A percentile compares a stretch with the other conserved stretches of the same genome.
These are phyloP conservation scores for Aureobasidium sp. DNA, from an alignment of 2,329 filamentous ascomycete species.

Conservation along the genomic window DNA sequence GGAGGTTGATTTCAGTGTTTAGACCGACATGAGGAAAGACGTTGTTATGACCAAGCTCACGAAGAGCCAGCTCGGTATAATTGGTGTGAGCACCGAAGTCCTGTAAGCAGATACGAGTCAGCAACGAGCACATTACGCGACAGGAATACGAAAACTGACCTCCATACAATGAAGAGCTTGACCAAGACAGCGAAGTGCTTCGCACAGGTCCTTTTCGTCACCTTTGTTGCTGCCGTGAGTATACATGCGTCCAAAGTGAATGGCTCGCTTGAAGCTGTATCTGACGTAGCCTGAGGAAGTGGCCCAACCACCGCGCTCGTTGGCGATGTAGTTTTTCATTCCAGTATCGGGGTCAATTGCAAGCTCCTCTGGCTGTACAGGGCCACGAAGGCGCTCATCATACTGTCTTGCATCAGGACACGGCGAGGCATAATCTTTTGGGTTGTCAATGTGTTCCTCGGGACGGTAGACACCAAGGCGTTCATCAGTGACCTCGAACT, in stretches of 20 bases:
- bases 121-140: too few species aligned
- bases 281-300: slow-evolving; percentile 74
- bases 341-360: slow-evolving; percentile 58
- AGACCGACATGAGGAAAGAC: slow-evolving; percentile 84
- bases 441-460: slow-evolving; percentile 31
- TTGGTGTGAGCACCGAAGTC: slow-evolving; percentile 93
- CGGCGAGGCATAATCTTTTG: not conserved
- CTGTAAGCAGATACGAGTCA: slow-evolving; percentile 12
- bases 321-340: slow-evolving; percentile 86
- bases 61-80: slow-evolving; percentile 79
- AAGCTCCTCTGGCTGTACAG: slow-evolving; percentile 65
- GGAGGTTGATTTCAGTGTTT: slow-evolving; percentile 60
- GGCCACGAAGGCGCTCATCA: slow-evolving; percentile 67
- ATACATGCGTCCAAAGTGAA: slow-evolving; percentile 74
- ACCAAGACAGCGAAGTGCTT: slow-evolving; percentile 77
- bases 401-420: slow-evolving; percentile 66
- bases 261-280: slow-evolving; percentile 61
- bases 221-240: slow-evolving; percentile 44
- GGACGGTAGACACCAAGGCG: slow-evolving; percentile 73
- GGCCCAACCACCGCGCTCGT: slow-evolving; percentile 68
- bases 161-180: slow-evolving; percentile 69
- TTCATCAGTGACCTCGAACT: slow-evolving; percentile 76
- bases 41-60: slow-evolving; percentile 72
- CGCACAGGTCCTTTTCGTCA: slow-evolving; percentile 71
- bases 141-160: too few species aligned